phyloP scores from a whole-genome alignment of 306 rosid species.

The Vigna radiata region DNA sequence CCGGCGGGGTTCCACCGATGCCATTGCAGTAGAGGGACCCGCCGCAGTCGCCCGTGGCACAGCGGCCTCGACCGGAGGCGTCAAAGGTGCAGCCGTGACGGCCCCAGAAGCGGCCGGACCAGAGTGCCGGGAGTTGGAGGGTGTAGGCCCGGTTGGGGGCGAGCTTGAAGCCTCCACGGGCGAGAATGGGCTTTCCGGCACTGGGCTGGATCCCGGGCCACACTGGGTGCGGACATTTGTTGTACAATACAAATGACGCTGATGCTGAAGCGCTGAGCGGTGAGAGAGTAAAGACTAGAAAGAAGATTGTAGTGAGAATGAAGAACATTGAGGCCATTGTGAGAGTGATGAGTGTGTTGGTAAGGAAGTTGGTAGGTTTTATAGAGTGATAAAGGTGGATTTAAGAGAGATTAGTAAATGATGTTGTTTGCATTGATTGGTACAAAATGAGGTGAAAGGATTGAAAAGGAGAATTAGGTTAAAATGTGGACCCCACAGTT shows the following conservation, averaged over 20 bases:
- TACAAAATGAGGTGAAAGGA: too few species aligned
- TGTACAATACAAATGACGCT: conserved; percentile 50
- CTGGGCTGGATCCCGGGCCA: conserved; percentile 97
- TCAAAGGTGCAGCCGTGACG: conserved; percentile 94
- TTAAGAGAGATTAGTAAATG: neutral
- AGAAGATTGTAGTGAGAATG: conserved; percentile 47
- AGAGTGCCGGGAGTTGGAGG: conserved; percentile 73
- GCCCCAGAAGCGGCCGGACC: conserved; percentile 99
- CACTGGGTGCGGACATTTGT: conserved; percentile 87
- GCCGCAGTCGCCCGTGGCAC: conserved; percentile 97
- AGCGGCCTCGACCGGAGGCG: conserved; percentile 73
- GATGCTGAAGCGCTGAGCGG: conserved; percentile 56
- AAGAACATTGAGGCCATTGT: conserved; percentile 46
- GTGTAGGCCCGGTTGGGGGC: conserved; percentile 62
- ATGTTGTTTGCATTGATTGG: too few species aligned
- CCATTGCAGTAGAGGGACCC: conserved; percentile 89
- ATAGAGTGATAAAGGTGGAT: neutral
- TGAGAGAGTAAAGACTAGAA: conserved; percentile 33
- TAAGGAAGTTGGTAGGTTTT: neutral
- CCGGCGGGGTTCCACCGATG: conserved; percentile 83
- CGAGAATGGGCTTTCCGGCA: conserved; percentile 81
- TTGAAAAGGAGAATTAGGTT: neutral
- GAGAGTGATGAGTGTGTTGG: neutral
- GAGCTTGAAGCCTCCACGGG: conserved; percentile 88
- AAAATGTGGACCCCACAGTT: neutral